A percentile compares a stretch with the other conserved stretches of the same genome.
Conservation (phyloP, 148 eudicot species). For the Persicaria tinctoria region DNA sequence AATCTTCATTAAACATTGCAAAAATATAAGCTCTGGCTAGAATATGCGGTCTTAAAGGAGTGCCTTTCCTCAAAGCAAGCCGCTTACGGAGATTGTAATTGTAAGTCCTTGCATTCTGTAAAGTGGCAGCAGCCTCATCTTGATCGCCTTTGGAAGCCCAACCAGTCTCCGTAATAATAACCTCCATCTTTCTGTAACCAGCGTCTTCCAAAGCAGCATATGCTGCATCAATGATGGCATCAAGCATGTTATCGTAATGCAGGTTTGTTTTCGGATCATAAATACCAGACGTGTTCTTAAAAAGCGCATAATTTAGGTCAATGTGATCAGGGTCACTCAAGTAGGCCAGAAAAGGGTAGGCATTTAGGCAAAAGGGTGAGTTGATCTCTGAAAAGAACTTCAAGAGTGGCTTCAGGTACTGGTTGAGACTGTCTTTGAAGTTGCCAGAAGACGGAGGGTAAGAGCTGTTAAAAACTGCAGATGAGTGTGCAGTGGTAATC, state of each 20-base stretch:
- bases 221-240: constrained; percentile 81
- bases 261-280: constrained; percentile 47
- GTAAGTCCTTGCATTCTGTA: constrained; percentile 61
- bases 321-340: constrained; percentile 52
- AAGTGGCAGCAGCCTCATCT: constrained; percentile 63
- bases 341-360: constrained; percentile 68
- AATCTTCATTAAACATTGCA: constrained; percentile 70
- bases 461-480: constrained; percentile 53
- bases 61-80: constrained; percentile 72
- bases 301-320: constrained; percentile 69
- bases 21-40: constrained; percentile 61
- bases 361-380: constrained; percentile 73
- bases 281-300: constrained; percentile 43
- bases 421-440: constrained; percentile 31
- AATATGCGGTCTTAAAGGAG: constrained; percentile 58
- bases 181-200: constrained; percentile 63
- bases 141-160: constrained; percentile 85
- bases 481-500: constrained; percentile 54
- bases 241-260: constrained; percentile 81
- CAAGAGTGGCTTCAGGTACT: constrained; percentile 56
- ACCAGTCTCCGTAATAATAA: constrained; percentile 79
- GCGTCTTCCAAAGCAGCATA: constrained; percentile 80
- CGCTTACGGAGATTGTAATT: constrained; percentile 72
- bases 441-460: constrained; percentile 71
- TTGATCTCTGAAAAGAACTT: constrained; percentile 44